Evolutionary conservation across 352 stramenopile genomes (phyloP).

Genomic region (Globisporangium heterothallicum): DNA sequence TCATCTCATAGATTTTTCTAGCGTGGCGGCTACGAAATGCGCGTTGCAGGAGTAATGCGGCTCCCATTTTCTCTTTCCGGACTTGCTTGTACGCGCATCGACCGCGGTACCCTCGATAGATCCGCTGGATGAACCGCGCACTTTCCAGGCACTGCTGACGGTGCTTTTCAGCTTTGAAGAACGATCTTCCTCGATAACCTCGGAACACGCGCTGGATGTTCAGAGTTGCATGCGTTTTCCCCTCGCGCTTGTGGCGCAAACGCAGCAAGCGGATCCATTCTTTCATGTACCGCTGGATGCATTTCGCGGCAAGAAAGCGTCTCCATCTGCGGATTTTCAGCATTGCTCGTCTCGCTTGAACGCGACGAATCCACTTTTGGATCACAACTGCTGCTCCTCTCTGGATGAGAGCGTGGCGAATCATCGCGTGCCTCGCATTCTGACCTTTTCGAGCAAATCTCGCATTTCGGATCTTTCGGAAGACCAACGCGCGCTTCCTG

Average conservation of each 20-base stretch:
- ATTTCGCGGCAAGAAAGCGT: conserved; percentile 30
- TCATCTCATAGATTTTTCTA: conserved; percentile 52
- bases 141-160: conserved; percentile 23
- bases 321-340: conserved; percentile 39
- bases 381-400: conserved; percentile 37
- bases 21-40: conserved; percentile 39
- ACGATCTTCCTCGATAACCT: conserved; percentile 26
- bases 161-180: conserved; percentile 23
- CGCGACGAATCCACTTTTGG: conserved; percentile 41
- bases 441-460: conserved; percentile 44
- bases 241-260: conserved; percentile 26
- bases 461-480: conserved; percentile 60
- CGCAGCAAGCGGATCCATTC: conserved; percentile 39
- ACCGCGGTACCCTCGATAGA: conserved; percentile 35
- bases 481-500: conserved; percentile 44
- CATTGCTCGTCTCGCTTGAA: conserved; percentile 35
- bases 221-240: conserved; percentile 24
- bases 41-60: conserved; percentile 38
- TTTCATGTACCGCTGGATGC: conserved; percentile 47
- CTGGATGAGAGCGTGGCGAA: conserved; percentile 41
- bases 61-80: conserved; percentile 25
- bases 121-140: conserved; percentile 30
- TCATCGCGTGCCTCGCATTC: conserved; percentile 42
- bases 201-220: conserved; percentile 47
- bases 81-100: conserved; percentile 20